Conservation (phyloP, 345 rosid species). For the Salix suchowensis region DNA sequence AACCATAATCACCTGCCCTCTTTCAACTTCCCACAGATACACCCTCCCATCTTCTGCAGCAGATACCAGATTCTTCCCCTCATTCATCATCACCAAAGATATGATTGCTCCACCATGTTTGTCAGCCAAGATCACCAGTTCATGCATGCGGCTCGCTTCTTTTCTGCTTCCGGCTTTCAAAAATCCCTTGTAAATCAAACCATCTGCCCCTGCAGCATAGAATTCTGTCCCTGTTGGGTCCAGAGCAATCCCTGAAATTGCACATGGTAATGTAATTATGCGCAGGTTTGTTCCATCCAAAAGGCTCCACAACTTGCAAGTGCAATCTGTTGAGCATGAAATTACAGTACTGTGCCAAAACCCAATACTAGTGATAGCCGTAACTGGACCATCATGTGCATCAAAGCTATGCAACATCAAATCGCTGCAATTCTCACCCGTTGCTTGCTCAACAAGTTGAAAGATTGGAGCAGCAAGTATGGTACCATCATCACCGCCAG, state of each 20-base stretch:
- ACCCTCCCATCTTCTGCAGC: constrained; percentile 44
- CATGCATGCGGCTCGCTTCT: neutral
- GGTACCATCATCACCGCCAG: constrained; percentile 43
- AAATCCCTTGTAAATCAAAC: constrained; percentile 31
- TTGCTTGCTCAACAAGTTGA: constrained; percentile 21
- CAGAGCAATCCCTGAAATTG: constrained; percentile 23
- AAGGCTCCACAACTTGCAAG: constrained; percentile 35
- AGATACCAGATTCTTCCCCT: constrained; percentile 36
- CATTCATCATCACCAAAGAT: constrained; percentile 21
- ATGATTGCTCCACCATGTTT: constrained; percentile 32
- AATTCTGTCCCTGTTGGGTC: constrained; percentile 27
- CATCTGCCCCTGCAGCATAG: constrained; percentile 41
- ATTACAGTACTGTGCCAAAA: constrained; percentile 10
- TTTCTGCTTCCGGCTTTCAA: constrained; percentile 13
- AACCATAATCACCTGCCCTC: constrained; percentile 15
- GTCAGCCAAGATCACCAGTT: constrained; percentile 12
- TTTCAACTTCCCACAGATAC: constrained; percentile 29
- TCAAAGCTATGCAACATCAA: constrained; percentile 17
- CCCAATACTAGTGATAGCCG: constrained; percentile 17
- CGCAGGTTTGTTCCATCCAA: constrained; percentile 21
- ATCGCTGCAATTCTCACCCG: neutral
- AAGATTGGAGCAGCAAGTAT: constrained; percentile 30
- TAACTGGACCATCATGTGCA: constrained; percentile 42
- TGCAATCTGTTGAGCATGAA: constrained; percentile 41
- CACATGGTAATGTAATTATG: constrained; percentile 32